phyloP scores from a whole-genome alignment of 176 grass and related monocot genomes.

The Juncus inflexus region DNA sequence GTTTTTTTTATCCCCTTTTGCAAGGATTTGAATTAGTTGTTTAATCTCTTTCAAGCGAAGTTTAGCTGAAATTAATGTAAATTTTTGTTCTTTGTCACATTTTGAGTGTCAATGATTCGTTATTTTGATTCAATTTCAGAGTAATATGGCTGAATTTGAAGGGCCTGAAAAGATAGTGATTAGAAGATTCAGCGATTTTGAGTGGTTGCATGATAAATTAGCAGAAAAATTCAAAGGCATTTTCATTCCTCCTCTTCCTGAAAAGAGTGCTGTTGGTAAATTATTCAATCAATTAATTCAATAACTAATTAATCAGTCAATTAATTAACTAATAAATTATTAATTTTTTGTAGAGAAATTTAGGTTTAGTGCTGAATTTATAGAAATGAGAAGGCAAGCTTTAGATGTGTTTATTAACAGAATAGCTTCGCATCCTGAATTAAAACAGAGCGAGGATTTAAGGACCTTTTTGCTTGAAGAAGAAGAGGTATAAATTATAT shows the following conservation, averaged over 20 bases:
- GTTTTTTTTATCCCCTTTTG: too few species aligned
- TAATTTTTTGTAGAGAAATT: conserved; percentile 62
- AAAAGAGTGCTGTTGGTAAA: conserved; percentile 99
- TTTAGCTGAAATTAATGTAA: too few species aligned
- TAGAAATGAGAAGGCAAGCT: conserved; percentile 89
- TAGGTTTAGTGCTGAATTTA: conserved; percentile 92
- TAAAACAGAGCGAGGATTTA: conserved; percentile 88
- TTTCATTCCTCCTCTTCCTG: conserved; percentile 92
- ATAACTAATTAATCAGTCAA: too few species aligned
- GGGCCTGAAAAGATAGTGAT: conserved; percentile 97
- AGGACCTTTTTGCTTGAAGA: conserved; percentile 88
- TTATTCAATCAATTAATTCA: not conserved
- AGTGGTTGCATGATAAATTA: conserved; percentile 88
- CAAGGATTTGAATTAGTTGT: too few species aligned
- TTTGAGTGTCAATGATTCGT: too few species aligned
- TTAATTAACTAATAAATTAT: too few species aligned
- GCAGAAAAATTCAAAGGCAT: conserved; percentile 92
- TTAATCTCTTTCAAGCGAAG: too few species aligned
- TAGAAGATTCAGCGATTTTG: conserved; percentile 93
- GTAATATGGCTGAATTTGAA: conserved; percentile 87
- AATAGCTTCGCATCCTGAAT: conserved; percentile 86
- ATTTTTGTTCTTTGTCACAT: too few species aligned
- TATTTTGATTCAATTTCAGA: conserved; percentile 43
- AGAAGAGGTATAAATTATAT: conserved; percentile 73
- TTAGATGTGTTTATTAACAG: conserved; percentile 86